A percentile compares a stretch with the other conserved stretches of the same genome.
phyloP scores from a whole-genome alignment of 2,329 filamentous ascomycete genomes.

The Microdochium trichocladiopsis region DNA sequence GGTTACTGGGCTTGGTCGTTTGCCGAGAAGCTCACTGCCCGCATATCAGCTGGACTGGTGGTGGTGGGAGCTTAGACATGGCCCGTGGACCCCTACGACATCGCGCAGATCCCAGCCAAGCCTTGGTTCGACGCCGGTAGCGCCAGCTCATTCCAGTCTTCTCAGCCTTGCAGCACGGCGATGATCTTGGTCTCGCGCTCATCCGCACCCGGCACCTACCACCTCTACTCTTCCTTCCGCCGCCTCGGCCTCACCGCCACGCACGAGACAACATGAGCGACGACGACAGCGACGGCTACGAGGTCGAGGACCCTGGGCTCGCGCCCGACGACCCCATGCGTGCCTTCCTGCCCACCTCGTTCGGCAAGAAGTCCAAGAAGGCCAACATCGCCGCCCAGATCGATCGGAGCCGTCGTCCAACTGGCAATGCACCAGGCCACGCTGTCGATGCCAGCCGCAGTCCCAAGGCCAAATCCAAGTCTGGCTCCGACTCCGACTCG shows the following conservation, averaged over 20 bases:
- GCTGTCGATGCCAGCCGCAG: constrained; percentile 16
- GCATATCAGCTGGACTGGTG: no score
- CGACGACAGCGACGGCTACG: constrained; percentile 51
- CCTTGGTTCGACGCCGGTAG: no score
- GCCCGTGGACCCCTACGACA: neutral
- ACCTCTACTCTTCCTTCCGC: no score
- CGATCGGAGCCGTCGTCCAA: constrained; percentile 62
- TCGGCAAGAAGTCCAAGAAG: constrained; percentile 73
- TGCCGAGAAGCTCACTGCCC: no score
- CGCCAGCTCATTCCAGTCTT: no score
- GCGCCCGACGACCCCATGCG: constrained; percentile 63
- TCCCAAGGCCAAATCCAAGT: constrained; percentile 16
- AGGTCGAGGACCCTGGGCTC: constrained; percentile 44
- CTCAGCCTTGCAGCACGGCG: constrained; percentile 2
- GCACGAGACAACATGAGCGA: constrained; percentile 40
- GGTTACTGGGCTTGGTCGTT: no score
- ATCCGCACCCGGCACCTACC: no score
- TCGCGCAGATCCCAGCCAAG: no score
- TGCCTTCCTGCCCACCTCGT: constrained; percentile 72
- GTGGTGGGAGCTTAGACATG: neutral
- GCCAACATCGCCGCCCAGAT: constrained; percentile 75
- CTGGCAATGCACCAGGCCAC: constrained; percentile 18
- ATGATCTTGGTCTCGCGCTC: constrained; percentile 1
- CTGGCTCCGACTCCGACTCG: constrained; percentile 28
- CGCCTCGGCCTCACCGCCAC: no score